phyloP scores from a whole-genome alignment of 75 land plant genomes.

The Chamaecyparis obtusa region DNA sequence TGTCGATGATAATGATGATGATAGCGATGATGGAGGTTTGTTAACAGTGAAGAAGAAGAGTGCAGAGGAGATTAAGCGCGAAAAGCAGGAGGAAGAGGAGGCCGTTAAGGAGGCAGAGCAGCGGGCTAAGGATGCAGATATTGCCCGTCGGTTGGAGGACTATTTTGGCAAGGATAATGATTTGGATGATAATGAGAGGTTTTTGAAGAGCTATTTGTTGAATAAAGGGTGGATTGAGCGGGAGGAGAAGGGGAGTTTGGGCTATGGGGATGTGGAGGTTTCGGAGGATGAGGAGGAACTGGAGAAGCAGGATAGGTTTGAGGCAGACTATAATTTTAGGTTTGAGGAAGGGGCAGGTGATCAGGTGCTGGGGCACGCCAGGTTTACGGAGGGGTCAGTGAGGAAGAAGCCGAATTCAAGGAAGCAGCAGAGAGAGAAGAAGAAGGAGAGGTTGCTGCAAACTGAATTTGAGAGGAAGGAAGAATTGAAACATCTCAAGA shows the following conservation, averaged over 20 bases:
- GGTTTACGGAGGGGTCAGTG: constrained; percentile 75
- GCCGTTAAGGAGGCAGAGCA: constrained; percentile 21
- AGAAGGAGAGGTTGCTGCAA: constrained; percentile 69
- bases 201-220: constrained; percentile 67
- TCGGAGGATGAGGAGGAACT: constrained; percentile 81
- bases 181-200: constrained; percentile 64
- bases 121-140: constrained; percentile 33
- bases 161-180: constrained; percentile 76
- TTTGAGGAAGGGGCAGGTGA: constrained; percentile 66
- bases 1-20: constrained; percentile 26
- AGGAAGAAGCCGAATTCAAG: constrained; percentile 77
- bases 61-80: constrained; percentile 22
- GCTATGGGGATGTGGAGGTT: constrained; percentile 45
- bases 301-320: constrained; percentile 80
- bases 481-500: constrained; percentile 90
- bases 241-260: constrained; percentile 22
- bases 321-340: constrained; percentile 65
- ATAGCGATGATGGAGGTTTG: constrained; percentile 47
- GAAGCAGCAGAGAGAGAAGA: constrained; percentile 68
- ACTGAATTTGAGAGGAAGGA: constrained; percentile 73
- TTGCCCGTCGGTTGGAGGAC: constrained; percentile 49
- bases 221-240: constrained; percentile 73
- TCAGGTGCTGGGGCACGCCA: constrained; percentile 71
- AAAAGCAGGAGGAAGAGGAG: constrained; percentile 18
- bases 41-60: constrained; percentile 46